These are phyloP conservation scores for Pseudogymnoascus sp. DNA, from an alignment of 2,329 filamentous ascomycete species.

Conservation along the genomic window DNA sequence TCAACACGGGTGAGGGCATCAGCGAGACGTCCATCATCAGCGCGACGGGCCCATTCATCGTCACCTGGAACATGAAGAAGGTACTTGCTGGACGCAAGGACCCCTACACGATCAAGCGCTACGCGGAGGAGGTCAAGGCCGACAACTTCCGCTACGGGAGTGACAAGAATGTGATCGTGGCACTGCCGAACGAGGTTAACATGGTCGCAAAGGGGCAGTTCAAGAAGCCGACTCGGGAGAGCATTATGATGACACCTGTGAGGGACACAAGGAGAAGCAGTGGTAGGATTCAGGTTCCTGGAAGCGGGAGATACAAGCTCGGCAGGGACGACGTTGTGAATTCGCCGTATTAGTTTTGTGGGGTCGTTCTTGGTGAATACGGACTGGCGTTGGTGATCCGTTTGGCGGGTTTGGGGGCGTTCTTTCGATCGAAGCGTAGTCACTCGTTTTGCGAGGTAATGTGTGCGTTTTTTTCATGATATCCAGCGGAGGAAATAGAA, in stretches of 20 bases:
- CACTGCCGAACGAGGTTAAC: constrained; percentile 92
- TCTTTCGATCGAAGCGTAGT: neutral
- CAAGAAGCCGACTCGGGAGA: constrained; percentile 84
- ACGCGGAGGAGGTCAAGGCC: constrained; percentile 89
- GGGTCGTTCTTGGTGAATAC: neutral
- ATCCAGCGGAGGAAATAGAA: constrained; percentile 6
- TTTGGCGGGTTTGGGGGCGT: neutral
- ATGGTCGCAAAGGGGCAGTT: constrained; percentile 87
- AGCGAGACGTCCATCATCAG: constrained; percentile 93
- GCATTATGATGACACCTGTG: constrained; percentile 60
- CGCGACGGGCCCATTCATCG: constrained; percentile 90
- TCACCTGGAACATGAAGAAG: constrained; percentile 94
- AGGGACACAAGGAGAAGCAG: constrained; percentile 39
- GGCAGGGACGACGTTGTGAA: constrained; percentile 80
- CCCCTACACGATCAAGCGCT: constrained; percentile 94
- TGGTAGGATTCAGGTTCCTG: constrained; percentile 45
- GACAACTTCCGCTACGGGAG: constrained; percentile 97
- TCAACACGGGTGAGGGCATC: constrained; percentile 78
- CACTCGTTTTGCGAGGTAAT: neutral
- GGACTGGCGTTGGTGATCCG: neutral
- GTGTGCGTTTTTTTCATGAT: neutral
- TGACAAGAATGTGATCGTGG: constrained; percentile 97
- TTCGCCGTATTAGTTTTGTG: constrained; percentile 43
- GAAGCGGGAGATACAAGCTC: constrained; percentile 62
- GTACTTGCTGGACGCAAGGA: constrained; percentile 73